Percentiles rank a stretch among this genome's conserved stretches.
These are phyloP conservation scores for Wolfiporia cocos DNA, from an alignment of 1,284 basidiomycete species.

Conservation along the genomic window DNA sequence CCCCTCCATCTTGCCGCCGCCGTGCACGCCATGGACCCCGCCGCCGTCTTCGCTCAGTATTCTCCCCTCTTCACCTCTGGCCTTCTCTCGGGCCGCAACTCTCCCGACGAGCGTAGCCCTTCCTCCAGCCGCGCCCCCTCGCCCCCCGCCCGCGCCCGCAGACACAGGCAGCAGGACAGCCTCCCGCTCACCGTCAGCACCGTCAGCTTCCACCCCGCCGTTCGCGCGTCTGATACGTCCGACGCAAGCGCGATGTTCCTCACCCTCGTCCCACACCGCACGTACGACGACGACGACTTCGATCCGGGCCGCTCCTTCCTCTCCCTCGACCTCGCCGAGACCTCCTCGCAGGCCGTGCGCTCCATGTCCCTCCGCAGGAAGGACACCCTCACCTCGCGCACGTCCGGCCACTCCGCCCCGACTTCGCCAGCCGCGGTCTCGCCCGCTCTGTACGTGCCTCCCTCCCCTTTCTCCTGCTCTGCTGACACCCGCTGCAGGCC, in stretches of 20 bases:
- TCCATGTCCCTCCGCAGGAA: slow-evolving; percentile 38
- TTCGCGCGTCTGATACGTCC: slow-evolving; percentile 9
- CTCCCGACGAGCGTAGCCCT: slow-evolving; percentile 6
- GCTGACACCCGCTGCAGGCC: background rate
- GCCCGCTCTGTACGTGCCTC: slow-evolving; percentile 20
- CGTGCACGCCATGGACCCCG: background rate
- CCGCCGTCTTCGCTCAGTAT: slow-evolving; percentile 32
- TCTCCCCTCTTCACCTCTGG: slow-evolving; percentile 60
- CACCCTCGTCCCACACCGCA: slow-evolving; percentile 21
- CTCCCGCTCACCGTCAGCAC: slow-evolving; percentile 37
- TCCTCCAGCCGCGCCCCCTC: slow-evolving; percentile 19
- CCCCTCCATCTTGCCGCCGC: background rate
- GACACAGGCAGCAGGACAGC: slow-evolving; percentile 27
- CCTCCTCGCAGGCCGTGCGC: slow-evolving; percentile 37
- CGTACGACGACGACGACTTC: slow-evolving; percentile 27
- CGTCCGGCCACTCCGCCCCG: slow-evolving; percentile 21
- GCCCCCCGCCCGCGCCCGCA: slow-evolving; percentile 26
- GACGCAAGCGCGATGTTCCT: slow-evolving; percentile 20
- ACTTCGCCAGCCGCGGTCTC: slow-evolving; percentile 13
- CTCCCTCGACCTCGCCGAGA: slow-evolving; percentile 55
- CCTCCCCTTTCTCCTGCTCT: slow-evolving; percentile 9
- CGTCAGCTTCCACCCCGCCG: slow-evolving; percentile 20
- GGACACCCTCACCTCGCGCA: slow-evolving; percentile 23
- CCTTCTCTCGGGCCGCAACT: slow-evolving; percentile 34
- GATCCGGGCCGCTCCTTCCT: slow-evolving; percentile 42